Conservation (phyloP, 192 early-diverging fungal species). For the Coemansia sp. region DNA sequence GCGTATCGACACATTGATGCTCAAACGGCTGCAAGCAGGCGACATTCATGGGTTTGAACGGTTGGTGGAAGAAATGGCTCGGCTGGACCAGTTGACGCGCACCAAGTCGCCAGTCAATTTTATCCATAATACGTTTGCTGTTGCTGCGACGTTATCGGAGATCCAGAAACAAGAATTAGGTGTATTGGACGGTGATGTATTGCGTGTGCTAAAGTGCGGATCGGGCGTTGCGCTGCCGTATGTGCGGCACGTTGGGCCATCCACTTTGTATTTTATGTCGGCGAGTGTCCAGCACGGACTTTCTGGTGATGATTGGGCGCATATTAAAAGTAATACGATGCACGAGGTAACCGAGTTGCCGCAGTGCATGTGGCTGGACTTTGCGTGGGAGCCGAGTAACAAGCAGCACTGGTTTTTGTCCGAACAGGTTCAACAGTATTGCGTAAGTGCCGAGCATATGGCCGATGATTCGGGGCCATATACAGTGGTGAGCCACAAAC, state of each 20-base stretch:
- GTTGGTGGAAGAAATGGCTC: slow-evolving; percentile 38
- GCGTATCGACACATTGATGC: slow-evolving; percentile 43
- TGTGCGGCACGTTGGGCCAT: slow-evolving; percentile 38
- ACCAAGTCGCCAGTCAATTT: slow-evolving; percentile 33
- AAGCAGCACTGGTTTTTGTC: slow-evolving; percentile 35
- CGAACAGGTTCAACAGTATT: slow-evolving; percentile 20
- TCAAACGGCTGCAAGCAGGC: slow-evolving; percentile 14
- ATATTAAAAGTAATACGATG: slow-evolving; percentile 12
- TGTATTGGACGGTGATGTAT: slow-evolving; percentile 24
- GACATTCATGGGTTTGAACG: slow-evolving; percentile 44
- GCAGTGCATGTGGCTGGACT: slow-evolving; percentile 34
- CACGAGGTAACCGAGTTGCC: slow-evolving; percentile 14
- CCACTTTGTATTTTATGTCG: slow-evolving; percentile 36
- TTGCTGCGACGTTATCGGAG: slow-evolving; percentile 33
- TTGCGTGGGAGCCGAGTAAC: slow-evolving; percentile 38
- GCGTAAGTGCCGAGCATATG: slow-evolving; percentile 16
- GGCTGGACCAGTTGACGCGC: slow-evolving; percentile 33
- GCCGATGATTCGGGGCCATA: slow-evolving; percentile 28
- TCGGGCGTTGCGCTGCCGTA: slow-evolving; percentile 45
- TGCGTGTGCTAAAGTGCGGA: slow-evolving; percentile 25
- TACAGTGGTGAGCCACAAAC: slow-evolving; percentile 14
- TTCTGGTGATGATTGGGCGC: slow-evolving; percentile 10
- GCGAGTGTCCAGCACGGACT: slow-evolving; percentile 22
- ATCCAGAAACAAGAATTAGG: slow-evolving; percentile 41
- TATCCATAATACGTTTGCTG: slow-evolving; percentile 48